phyloP scores from a whole-genome alignment of 2,329 filamentous ascomycete genomes.

The Neofusicoccum laricinum region DNA sequence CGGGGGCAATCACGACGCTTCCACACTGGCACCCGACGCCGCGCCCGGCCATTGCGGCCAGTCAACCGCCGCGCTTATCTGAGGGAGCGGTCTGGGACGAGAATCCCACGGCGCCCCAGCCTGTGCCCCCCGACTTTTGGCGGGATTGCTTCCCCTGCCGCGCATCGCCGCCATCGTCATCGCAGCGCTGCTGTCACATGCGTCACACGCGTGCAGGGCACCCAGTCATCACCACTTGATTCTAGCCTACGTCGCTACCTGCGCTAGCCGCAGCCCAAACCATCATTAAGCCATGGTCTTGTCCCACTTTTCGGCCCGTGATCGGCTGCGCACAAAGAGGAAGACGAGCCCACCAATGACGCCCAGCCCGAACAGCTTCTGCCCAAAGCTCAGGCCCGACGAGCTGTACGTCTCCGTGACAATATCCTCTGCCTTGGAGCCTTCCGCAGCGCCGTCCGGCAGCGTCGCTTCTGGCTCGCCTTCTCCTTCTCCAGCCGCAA shows the following conservation, averaged over 20 bases:
- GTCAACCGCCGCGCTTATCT: slow-evolving; percentile 3
- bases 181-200: slow-evolving; percentile 1
- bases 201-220: not conserved
- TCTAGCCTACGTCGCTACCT: slow-evolving; percentile 8
- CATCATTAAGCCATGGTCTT: slow-evolving; percentile 36
- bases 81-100: not conserved
- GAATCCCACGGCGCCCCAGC: not conserved
- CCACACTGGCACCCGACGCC: slow-evolving; percentile 4
- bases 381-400: slow-evolving; percentile 40
- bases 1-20: not conserved
- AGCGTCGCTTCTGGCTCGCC: slow-evolving; percentile 30
- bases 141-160: not conserved
- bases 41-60: not conserved
- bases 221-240: not conserved
- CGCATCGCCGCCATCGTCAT: slow-evolving; percentile 1
- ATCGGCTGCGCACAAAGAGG: slow-evolving; percentile 38
- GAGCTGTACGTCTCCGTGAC: not conserved
- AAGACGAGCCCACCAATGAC: slow-evolving; percentile 43
- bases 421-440: not conserved
- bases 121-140: not conserved
- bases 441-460: not conserved
- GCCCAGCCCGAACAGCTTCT: slow-evolving; percentile 46
- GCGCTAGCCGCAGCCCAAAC: slow-evolving; percentile 10
- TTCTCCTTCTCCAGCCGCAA: slow-evolving; percentile 36
- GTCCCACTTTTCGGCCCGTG: slow-evolving; percentile 21